Conservation (phyloP, 2,329 filamentous ascomycete species). For the Curvularia hawaiiensis region DNA sequence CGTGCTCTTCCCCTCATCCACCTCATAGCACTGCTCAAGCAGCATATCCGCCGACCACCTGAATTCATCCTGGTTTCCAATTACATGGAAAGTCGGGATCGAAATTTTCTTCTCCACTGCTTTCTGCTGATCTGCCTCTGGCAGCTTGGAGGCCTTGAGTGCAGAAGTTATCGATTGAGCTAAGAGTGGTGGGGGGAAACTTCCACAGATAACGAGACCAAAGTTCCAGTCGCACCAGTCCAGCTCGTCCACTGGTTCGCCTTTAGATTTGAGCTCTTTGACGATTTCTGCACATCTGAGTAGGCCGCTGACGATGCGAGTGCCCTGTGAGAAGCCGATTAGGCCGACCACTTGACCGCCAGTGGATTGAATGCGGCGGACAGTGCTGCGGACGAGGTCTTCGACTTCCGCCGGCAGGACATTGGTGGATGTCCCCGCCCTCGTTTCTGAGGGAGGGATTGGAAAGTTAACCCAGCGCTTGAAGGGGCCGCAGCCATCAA, state of each 20-base stretch:
- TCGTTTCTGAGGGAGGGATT: constrained; percentile 25
- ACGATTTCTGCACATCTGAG: constrained; percentile 33
- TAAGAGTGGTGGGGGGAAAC: constrained; percentile 39
- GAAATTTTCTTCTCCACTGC: constrained; percentile 26
- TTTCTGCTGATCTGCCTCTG: constrained; percentile 14
- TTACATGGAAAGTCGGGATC: constrained; percentile 40
- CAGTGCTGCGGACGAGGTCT: constrained; percentile 23
- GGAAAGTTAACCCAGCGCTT: constrained; percentile 37
- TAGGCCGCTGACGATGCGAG: constrained; percentile 41
- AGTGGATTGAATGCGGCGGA: constrained; percentile 13
- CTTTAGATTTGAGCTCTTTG: constrained; percentile 11
- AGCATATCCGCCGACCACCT: constrained; percentile 39
- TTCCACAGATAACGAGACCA: constrained; percentile 31
- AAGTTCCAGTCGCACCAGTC: constrained; percentile 31
- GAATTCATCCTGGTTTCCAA: constrained; percentile 44
- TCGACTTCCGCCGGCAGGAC: constrained; percentile 30
- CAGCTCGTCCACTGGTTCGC: not conserved
- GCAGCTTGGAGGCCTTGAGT: constrained; percentile 15
- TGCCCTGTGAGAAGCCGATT: constrained; percentile 43
- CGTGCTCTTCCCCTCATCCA: constrained; percentile 30
- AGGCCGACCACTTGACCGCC: constrained; percentile 38
- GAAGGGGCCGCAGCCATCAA: constrained; percentile 46
- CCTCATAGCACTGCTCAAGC: constrained; percentile 35
- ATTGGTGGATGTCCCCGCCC: constrained; percentile 14
- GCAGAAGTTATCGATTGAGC: constrained; percentile 17